phyloP scores from a whole-genome alignment of 1,284 basidiomycete species.

The Sporisorium scitamineum region DNA sequence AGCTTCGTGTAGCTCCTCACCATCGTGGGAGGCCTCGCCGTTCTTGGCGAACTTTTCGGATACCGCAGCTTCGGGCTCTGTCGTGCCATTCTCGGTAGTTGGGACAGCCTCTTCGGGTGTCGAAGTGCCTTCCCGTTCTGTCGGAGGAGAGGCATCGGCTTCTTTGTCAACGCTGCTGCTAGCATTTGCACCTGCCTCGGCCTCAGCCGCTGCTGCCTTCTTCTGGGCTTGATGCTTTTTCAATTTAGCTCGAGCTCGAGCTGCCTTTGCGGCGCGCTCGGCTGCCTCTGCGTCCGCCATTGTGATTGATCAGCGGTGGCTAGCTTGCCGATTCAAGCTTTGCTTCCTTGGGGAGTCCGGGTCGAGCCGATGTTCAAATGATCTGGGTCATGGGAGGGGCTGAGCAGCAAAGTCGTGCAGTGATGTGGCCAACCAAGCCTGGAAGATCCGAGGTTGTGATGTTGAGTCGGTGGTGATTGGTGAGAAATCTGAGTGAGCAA shows the following conservation, averaged over 20 bases:
- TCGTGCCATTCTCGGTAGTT: background rate
- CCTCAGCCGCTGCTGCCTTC: slow-evolving; percentile 50
- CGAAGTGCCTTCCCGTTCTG: slow-evolving; percentile 26
- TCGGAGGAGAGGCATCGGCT: slow-evolving; percentile 3
- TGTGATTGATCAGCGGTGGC: background rate
- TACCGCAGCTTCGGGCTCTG: background rate
- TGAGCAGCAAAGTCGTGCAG: background rate
- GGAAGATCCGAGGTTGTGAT: background rate
- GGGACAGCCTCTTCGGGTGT: slow-evolving; percentile 14
- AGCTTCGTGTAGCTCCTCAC: slow-evolving; percentile 23
- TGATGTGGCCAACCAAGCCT: background rate
- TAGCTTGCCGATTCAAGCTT: background rate
- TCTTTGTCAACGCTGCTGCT: slow-evolving; percentile 16
- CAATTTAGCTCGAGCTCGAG: slow-evolving; percentile 50
- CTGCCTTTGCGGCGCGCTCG: slow-evolving; percentile 56
- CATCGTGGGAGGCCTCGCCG: background rate
- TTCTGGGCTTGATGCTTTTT: slow-evolving; percentile 60
- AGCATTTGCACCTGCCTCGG: slow-evolving; percentile 19
- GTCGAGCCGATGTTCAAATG: background rate
- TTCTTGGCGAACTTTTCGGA: background rate
- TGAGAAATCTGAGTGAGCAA: background rate
- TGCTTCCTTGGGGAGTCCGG: background rate
- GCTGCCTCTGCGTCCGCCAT: slow-evolving; percentile 56
- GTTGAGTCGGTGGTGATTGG: background rate
- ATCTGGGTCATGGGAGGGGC: background rate